Evolutionary conservation across 2,329 filamentous ascomycete species (phyloP), one percentile per base, ranked within the genome.

Genomic region (Fusarium chaquense): DNA sequence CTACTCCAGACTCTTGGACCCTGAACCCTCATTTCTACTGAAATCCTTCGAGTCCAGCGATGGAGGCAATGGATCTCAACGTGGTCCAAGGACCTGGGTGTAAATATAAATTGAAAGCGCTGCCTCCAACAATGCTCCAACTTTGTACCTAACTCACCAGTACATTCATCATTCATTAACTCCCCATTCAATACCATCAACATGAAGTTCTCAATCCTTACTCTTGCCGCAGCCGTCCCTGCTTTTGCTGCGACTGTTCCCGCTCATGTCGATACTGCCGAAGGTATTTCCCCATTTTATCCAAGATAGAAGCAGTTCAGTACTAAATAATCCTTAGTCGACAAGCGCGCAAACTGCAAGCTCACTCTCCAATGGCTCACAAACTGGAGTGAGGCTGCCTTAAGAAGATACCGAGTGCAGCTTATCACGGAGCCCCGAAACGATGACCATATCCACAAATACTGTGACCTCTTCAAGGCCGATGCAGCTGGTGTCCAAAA

Each of bases 391-490:
- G 56, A 58, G 6, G 30, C 1, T 45, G 56, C 49, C 16, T 11
- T 55, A 40, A 55, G 56, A 22, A 38, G 49, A 55, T 58, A 58
- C n/a, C 40, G 56, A 12, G 56, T 58, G 0, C 16, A 26, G 12
- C 56, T 59, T 4, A 59, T 56, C 7, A 59, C 56, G 3, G 41
- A 15, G 3, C 56, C 56, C 1, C 56, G 56, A 32, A 56, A 59
- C 0, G 56, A 59, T 33, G 24, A 33, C 0, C 50, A 59, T 5
- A 35, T 59, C 4, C 7, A 46, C 2, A 18, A 59, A 8, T 59
- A 7, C 4, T 58, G 55, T 3, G 15, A 24, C 13, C 47, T 54
- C 8, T 12, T 32, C 0, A 58, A 54, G 12, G 13, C 8, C 2
- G 8, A 12, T 24, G 22, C 56, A 0, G 1, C 5, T 3, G 38